These are phyloP conservation scores for Harringtonia lauricola DNA, from an alignment of 2,329 filamentous ascomycete genomes.

Conservation along the genomic window DNA sequence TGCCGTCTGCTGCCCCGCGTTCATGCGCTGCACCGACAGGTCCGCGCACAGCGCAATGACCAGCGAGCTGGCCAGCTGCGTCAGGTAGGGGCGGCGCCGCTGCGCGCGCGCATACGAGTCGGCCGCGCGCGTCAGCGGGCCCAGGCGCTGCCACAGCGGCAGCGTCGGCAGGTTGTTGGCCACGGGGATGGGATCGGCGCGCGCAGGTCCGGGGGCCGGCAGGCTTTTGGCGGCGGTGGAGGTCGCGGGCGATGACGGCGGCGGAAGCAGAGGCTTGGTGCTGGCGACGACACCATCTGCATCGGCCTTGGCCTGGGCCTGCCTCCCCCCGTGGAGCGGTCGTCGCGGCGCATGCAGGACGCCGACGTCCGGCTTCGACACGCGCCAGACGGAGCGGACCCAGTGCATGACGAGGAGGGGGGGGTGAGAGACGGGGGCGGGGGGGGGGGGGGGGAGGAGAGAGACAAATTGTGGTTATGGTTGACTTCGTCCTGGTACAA, in stretches of 20 bases:
- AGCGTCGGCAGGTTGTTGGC: slow-evolving; percentile 29
- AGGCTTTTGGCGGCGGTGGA: slow-evolving; percentile 1
- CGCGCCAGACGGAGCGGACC: too few relatives aligned
- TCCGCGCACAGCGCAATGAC: slow-evolving; percentile 73
- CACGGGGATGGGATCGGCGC: slow-evolving; percentile 28
- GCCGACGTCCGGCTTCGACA: too few relatives aligned
- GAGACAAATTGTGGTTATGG: too few relatives aligned
- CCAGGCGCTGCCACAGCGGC: slow-evolving; percentile 45
- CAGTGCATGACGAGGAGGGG: too few relatives aligned
- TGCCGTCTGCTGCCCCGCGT: slow-evolving; percentile 22
- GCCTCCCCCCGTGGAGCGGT: too few relatives aligned
- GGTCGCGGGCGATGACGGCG: background rate
- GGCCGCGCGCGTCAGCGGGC: slow-evolving; percentile 41
- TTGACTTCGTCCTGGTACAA: too few relatives aligned
- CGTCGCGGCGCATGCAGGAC: too few relatives aligned
- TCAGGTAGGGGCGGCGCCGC: slow-evolving; percentile 60
- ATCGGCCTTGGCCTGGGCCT: too few relatives aligned
- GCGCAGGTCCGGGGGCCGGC: slow-evolving; percentile 10
- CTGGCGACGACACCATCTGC: too few relatives aligned
- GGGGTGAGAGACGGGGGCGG: too few relatives aligned
- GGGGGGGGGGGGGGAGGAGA: too few relatives aligned
- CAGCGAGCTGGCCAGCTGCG: slow-evolving; percentile 65
- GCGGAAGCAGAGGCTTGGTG: background rate
- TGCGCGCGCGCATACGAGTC: slow-evolving; percentile 61
- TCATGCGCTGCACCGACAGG: slow-evolving; percentile 62